Conservation (phyloP, 2,329 filamentous ascomycete genomes). For the Erysiphe pulchra region DNA sequence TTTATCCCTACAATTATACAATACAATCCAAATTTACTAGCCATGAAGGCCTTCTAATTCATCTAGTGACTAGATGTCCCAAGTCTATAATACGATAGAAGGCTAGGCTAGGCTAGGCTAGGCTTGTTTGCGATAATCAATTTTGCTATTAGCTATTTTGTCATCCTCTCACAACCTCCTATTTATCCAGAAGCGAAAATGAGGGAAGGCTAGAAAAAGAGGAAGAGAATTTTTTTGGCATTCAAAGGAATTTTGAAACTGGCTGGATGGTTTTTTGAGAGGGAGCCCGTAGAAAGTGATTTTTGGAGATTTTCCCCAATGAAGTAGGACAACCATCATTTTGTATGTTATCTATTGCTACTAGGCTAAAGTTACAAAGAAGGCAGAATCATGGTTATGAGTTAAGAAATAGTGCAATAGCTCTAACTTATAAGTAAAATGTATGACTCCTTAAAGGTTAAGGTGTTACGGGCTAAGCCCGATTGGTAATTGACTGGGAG, state of each 20-base stretch:
- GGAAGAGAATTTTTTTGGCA: not conserved
- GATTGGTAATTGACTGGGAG: no score
- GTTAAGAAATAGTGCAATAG: no score
- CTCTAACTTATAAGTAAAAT: no score
- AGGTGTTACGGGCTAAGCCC: no score
- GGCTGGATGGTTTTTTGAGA: not conserved
- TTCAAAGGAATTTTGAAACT: not conserved
- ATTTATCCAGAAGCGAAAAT: not conserved
- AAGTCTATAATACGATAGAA: not conserved
- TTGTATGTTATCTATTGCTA: no score
- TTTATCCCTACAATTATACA: not conserved
- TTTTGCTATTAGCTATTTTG: constrained; percentile 1
- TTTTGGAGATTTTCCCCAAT: not conserved
- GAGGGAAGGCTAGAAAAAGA: not conserved
- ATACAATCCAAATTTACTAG: not conserved
- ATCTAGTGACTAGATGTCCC: not conserved
- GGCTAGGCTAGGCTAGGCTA: no score
- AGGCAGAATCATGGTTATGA: no score
- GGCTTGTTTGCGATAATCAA: not conserved
- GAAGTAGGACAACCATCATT: no score
- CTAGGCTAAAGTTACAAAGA: no score
- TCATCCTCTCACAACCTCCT: no score
- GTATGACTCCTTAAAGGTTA: no score
- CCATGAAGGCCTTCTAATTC: not conserved
- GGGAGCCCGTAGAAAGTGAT: not conserved